Conservation (phyloP, 345 rosid genomes). For the Schrenkiella parvula region DNA sequence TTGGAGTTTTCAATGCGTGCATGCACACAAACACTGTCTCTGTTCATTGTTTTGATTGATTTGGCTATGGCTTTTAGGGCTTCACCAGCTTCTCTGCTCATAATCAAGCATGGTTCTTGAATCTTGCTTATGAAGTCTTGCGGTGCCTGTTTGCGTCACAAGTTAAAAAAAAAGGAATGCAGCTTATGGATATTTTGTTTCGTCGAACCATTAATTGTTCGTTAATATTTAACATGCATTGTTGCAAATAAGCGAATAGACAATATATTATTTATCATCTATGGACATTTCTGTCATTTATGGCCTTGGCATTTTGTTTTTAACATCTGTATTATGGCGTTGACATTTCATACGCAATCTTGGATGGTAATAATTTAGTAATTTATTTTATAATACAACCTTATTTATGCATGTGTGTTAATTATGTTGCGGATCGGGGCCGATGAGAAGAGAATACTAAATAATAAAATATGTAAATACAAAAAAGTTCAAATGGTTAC, state of each 20-base stretch:
- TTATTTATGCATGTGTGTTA: neutral
- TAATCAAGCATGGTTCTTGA: slow-evolving; percentile 40
- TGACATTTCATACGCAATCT: neutral
- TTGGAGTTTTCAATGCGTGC: slow-evolving; percentile 49
- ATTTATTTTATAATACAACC: neutral
- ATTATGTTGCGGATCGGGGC: neutral
- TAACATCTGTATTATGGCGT: neutral
- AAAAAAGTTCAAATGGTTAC: neutral
- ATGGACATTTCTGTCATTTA: neutral
- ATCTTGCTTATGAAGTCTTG: slow-evolving; percentile 39
- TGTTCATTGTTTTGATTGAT: slow-evolving; percentile 50
- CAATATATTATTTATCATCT: neutral
- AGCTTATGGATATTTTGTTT: neutral
- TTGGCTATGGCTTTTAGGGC: slow-evolving; percentile 55
- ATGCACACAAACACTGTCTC: slow-evolving; percentile 33
- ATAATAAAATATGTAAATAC: neutral
- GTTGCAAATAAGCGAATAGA: neutral
- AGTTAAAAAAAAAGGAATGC: neutral
- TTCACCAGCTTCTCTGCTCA: slow-evolving; percentile 50
- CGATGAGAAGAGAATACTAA: neutral
- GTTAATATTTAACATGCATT: neutral
- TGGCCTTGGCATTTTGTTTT: neutral
- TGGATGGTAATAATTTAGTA: neutral
- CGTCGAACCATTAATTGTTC: neutral
- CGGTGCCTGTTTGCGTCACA: slow-evolving; percentile 45